Evolutionary conservation across 208 protist genomes (phyloP), one percentile per base, ranked within the genome.

Genomic region (Kentomonas sorsogonicus): DNA sequence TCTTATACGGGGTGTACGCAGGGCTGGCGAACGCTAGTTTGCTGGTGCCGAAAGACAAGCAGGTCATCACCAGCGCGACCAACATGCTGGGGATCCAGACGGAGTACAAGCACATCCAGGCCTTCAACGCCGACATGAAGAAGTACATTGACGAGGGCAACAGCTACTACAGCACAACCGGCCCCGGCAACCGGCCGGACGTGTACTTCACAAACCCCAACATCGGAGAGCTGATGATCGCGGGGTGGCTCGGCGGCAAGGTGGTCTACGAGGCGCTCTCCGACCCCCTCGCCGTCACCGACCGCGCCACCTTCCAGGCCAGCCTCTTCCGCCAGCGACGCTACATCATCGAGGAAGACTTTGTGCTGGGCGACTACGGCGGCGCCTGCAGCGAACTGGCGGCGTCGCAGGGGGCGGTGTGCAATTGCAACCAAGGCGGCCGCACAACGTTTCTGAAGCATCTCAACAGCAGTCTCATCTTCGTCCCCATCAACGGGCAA

Each of bases 311-410:
- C 6, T 82, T 66, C 56, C 5, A 60, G 56, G 10, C 11, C 0
- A 46, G 54, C 5, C 20, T 83, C 0, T 83, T 82, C 51, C 3
- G 48, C 1, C 82, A 89, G 51, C 68, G 73, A 20, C 71, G 77
- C 20, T 85, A 81, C 61, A 43, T 80, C n/a, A 47, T 85, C 16
- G 68, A 60, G 34, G 63, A 60, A 10, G 77, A 85, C 66, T 60
- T 71, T 43, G 50, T 89, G 22, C 25, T 83, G 26, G 82, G 77
- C 38, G 71, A 83, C 59, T 89, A 72, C 63, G 77, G 82, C 44
- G 77, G 63, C n/a, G 18, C 25, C 33, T 71, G 67, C 44, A 26
- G 23, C 34, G 5, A 15, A 0, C 38, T 40, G 18, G 26, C 31
- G 27, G 23, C 18, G 48, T 18, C 22, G 16, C 54, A 74, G 18